Base-by-base conservation (phyloP, 495 filamentous ascomycete species). In the Parathielavia hyrcaniae region DNA sequence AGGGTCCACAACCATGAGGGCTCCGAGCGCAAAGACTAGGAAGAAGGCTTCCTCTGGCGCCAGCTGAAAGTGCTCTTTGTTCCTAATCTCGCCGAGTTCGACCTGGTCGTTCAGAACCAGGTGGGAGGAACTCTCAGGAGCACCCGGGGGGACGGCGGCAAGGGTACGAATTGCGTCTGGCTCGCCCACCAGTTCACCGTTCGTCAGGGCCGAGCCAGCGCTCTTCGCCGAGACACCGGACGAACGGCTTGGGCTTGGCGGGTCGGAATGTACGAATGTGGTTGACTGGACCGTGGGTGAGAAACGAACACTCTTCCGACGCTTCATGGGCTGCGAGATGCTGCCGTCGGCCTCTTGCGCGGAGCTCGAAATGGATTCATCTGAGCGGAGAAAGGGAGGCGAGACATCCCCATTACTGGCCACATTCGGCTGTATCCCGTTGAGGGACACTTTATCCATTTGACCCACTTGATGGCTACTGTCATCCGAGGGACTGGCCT, bases 21-120 rank as follows among this genome's bases (percentile, higher is more conserved):
- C 80, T 9, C 93, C 92, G 2, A 99, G 77, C 2, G 78, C 84
- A 67, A 91, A 99, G 13, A 77, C 75, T 5, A 99, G 80, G 73
- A 96, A 99, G 73, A 97, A 95, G 4, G 90, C 84, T 74, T 99
- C 93, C 67, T 96, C 92, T 3, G 85, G 80, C 9, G 86, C 88
- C 19, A 97, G 76, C 66, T 99, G 93, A 34, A 96, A 84, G 65
- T 96, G 91, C 61, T 99, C 93, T 73, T 91, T 83, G 66, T 97
- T 84, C 47, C 78, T 62, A 41, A 95, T 74, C 34, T 72, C 66
- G 10, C 34, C 20, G 14, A 26, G 5, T 20, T 46, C 26, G 14
- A 35, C n/a, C 9, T 53, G n/a, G 22, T n/a, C 23, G 23, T 39
- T 48, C 11, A 38, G 26, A n/a, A 8, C 53, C 35, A 16, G 45